Conservation (phyloP, 2,329 filamentous ascomycete species). For the Stachybotrys elegans region DNA sequence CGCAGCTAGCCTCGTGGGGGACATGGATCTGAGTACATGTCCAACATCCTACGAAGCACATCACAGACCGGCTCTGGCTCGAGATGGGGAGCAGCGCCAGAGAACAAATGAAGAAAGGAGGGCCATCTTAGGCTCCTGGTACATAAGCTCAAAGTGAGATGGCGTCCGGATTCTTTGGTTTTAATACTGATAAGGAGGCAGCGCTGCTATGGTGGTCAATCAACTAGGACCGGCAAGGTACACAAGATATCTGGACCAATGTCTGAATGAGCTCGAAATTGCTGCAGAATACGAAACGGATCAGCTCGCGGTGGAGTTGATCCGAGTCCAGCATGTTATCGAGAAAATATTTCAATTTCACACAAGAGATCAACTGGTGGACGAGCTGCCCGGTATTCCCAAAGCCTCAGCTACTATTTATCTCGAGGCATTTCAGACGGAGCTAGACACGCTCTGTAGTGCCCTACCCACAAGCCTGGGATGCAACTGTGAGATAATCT, state of each 20-base stretch:
- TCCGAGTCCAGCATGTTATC: conserved; percentile 7
- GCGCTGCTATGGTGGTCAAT: conserved; percentile 6
- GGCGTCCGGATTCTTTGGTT: neutral
- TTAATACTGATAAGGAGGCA: neutral
- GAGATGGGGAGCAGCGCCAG: neutral
- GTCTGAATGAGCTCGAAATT: conserved; percentile 5
- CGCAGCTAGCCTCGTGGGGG: conserved; percentile 6
- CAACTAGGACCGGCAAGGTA: conserved; percentile 6
- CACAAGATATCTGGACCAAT: conserved; percentile 7
- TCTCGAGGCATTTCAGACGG: conserved; percentile 2
- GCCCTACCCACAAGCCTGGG: too few species aligned
- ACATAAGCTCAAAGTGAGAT: conserved; percentile 8
- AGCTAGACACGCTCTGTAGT: conserved; percentile 7
- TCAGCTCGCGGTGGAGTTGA: conserved; percentile 4
- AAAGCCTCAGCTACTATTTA: neutral
- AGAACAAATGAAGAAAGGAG: conserved; percentile 10
- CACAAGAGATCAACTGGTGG: conserved; percentile 5
- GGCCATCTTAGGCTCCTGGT: conserved; percentile 7
- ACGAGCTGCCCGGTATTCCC: conserved; percentile 2
- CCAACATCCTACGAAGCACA: neutral
- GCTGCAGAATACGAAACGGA: conserved; percentile 8
- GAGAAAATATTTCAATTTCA: conserved; percentile 8
- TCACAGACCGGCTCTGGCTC: neutral
- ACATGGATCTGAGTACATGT: conserved; percentile 7
- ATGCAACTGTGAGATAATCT: too few species aligned